Base-by-base conservation (phyloP, 371 early-diverging fungal species). In the Sporodiniella umbellata region DNA sequence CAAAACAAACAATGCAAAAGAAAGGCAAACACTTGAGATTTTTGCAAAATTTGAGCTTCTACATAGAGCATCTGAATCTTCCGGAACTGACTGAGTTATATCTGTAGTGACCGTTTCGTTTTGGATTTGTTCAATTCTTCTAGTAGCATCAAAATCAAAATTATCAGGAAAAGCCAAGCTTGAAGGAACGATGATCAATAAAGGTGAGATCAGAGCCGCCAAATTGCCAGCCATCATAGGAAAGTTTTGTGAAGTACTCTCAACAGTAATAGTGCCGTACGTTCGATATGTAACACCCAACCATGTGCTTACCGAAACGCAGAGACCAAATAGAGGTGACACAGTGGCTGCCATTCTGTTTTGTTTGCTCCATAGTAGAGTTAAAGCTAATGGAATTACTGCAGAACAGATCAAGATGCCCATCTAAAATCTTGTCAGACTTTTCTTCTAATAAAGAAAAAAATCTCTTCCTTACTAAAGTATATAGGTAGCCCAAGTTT, bases 161-260 rank as follows among this genome's bases (percentile, higher is more conserved):
- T 86, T 65, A 51, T 84, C 84, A 0, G 87, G 86, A 10, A 69
- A 66, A 40, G 73, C 44, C 37, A 76, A 60, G 12, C 83, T 46
- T 45, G 65, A 17, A 42, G 38, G 45, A 46, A 51, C 2, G 30
- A 72, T 38, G 45, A 58, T 24, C 33, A 62, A 30, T 1, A 60
- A 19, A 4, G 69, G 67, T 7, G 67, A 62, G 14, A 70, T 35
- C 3, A 79, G 58, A 0, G 75, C 70, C 3, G 68, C 70, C 5
- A 85, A 42, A 52, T 87, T 87, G 15, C 87, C 87, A 4, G 87
- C 79, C 65, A 87, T 74, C 84, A 87, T 84, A 8, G 87, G 87
- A 25, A 78, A 72, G 47, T 87, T 83, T 19, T 72, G 75, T 26
- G 79, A 75, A 1, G 87, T 82, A 2, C 76, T 66, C 2, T 62